Evolutionary conservation across 1,284 basidiomycete species (phyloP), one percentile per base, ranked within the genome.

Genomic region (Pseudozyma tsukubaensis): DNA sequence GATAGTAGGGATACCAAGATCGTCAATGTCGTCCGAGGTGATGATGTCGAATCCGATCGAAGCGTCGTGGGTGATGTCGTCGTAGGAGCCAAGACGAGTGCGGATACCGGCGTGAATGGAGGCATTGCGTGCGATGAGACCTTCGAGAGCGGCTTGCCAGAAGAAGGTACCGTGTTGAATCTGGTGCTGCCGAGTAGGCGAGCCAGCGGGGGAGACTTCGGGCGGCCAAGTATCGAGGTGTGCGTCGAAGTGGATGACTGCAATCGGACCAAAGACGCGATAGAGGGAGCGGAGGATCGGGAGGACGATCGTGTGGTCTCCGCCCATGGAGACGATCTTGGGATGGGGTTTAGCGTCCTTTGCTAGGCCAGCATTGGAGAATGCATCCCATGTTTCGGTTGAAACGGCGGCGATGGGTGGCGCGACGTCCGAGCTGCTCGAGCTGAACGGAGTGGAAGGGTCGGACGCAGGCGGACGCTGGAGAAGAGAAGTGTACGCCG

Each of bases 101-200:
- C 84, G 87, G 72, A 85, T 88, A 90, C 90, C 91, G 90, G 90
- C 91, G 91, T 91, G 90, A 89, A 88, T 92, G 81, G 91, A 93
- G 52, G 89, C 88, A 75, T 91, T 85, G 50, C 81, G 76, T 36
- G 81, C 82, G 64, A 86, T 85, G 53, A 85, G 84, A 0, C 86
- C 86, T 21, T 85, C 82, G 42, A 86, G 82, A 34, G 85, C 84
- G 1, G 86, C 85, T 56, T 85, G 84, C 85, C 85, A 86, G 83
- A 86, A 86, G 55, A 83, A 83, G 1, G 82, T 83, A 9, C 82
- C 83, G 65, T 84, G 83, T n/a, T 80, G 81, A 49, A 83, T 73
- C 54, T 76, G 71, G 34, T 72, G 76, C 49, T 80, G 76, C 1
- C 57, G 44, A 9, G 61, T 74, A n/a, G 61, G 74, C 3, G 52